These are phyloP conservation scores for Peronospora belbahrii DNA, from an alignment of 352 stramenopile genomes.

Conservation along the genomic window DNA sequence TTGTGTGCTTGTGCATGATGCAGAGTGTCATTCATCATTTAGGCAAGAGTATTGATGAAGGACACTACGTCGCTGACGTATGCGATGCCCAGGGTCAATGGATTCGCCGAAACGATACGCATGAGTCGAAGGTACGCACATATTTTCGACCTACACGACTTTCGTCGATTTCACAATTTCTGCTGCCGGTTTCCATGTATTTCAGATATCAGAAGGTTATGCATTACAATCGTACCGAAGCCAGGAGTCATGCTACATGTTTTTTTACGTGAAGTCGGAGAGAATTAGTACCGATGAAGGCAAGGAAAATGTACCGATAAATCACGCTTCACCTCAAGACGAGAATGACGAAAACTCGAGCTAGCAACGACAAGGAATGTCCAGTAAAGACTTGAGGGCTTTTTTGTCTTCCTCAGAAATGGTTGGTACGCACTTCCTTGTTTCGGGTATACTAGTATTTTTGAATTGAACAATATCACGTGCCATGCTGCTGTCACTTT, in stretches of 20 bases:
- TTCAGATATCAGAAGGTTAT: constrained; percentile 72
- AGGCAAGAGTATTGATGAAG: constrained; percentile 68
- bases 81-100: constrained; percentile 43
- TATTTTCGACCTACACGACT: background rate
- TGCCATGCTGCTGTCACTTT: constrained; percentile 1
- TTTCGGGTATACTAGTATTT: constrained; percentile 28
- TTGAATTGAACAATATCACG: constrained; percentile 21
- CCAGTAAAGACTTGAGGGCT: constrained; percentile 16
- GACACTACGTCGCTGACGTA: constrained; percentile 80
- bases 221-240: constrained; percentile 61
- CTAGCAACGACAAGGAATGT: constrained; percentile 11
- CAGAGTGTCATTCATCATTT: constrained; percentile 82
- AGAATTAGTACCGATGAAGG: constrained; percentile 21
- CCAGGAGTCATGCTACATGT: constrained; percentile 84
- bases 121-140: constrained; percentile 58
- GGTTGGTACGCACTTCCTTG: constrained; percentile 4
- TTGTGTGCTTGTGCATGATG: constrained; percentile 10
- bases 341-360: constrained; percentile 21
- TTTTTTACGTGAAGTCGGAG: constrained; percentile 70
- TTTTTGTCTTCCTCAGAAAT: constrained; percentile 25
- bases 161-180: background rate
- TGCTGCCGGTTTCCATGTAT: background rate
- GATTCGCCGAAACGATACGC: constrained; percentile 76
- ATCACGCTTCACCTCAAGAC: constrained; percentile 7
- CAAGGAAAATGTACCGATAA: constrained; percentile 60